Conservation (phyloP, 106 monocot species). For the Ottelia alismoides region DNA sequence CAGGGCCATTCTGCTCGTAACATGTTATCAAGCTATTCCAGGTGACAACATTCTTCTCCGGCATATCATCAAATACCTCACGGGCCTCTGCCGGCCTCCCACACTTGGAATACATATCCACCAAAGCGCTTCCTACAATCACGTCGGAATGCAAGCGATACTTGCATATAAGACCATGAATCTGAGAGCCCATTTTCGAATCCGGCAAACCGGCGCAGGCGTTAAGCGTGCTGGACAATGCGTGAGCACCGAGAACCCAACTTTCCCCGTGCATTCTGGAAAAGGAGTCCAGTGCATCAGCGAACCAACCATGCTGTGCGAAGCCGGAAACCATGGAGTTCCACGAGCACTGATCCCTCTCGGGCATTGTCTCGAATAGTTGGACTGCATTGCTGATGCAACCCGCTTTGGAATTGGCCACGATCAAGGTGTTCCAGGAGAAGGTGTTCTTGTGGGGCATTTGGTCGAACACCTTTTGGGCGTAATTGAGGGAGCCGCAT, state of each 20-base stretch:
- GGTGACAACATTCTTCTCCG: slow-evolving; percentile 38
- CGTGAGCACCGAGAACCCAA: slow-evolving; percentile 31
- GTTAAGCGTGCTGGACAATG: slow-evolving; percentile 50
- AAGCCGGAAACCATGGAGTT: slow-evolving; percentile 66
- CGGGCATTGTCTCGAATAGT: slow-evolving; percentile 35
- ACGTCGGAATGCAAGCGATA: slow-evolving; percentile 34
- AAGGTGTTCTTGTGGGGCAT: slow-evolving; percentile 40
- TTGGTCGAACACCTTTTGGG: slow-evolving; percentile 38
- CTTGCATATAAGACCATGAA: slow-evolving; percentile 42
- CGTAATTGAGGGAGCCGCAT: slow-evolving; percentile 24
- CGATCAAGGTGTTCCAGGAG: slow-evolving; percentile 42
- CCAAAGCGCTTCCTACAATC: slow-evolving; percentile 50
- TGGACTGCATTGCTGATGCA: slow-evolving; percentile 15
- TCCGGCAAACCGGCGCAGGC: slow-evolving; percentile 38
- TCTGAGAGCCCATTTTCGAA: slow-evolving; percentile 24
- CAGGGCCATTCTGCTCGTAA: slow-evolving; percentile 69
- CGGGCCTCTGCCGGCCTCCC: slow-evolving; percentile 28
- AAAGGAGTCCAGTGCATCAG: slow-evolving; percentile 28
- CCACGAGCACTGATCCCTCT: slow-evolving; percentile 71
- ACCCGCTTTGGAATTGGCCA: slow-evolving; percentile 20
- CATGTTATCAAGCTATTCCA: slow-evolving; percentile 77
- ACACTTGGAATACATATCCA: slow-evolving; percentile 68
- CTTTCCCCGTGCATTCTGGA: slow-evolving; percentile 33
- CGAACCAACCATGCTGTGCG: slow-evolving; percentile 38
- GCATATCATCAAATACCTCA: slow-evolving; percentile 41